These are phyloP conservation scores for Monilinia fructicola DNA, from an alignment of 2,329 filamentous ascomycete genomes.

Conservation along the genomic window DNA sequence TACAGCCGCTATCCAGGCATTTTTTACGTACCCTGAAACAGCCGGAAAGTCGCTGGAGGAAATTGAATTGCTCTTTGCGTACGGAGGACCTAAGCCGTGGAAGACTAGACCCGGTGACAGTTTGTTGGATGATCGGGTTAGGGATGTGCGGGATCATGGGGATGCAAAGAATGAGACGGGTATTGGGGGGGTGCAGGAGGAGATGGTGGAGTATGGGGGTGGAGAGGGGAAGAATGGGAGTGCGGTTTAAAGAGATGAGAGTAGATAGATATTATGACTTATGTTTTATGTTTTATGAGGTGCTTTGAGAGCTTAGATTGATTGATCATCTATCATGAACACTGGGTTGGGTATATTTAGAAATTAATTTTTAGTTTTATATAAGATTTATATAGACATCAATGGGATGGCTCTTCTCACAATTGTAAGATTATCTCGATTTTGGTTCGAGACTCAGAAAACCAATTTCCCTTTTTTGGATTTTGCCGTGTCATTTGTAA, in stretches of 20 bases:
- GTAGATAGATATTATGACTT: not conserved
- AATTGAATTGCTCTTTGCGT: slow-evolving; percentile 40
- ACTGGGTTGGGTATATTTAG: not conserved
- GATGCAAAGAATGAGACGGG: not conserved
- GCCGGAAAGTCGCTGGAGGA: slow-evolving; percentile 41
- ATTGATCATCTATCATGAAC: not conserved
- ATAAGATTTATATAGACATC: no score
- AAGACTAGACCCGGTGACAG: slow-evolving; percentile 28
- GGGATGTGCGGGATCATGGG: slow-evolving; percentile 25
- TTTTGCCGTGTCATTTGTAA: no score
- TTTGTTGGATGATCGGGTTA: slow-evolving; percentile 29
- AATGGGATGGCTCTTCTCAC: no score
- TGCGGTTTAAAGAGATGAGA: not conserved
- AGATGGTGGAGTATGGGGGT: not conserved
- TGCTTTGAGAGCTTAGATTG: not conserved
- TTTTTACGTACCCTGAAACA: slow-evolving; percentile 41
- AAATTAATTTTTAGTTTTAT: no score
- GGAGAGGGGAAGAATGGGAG: not conserved
- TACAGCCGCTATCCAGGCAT: slow-evolving; percentile 41
- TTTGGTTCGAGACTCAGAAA: no score
- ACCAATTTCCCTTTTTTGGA: no score
- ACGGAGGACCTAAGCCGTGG: slow-evolving; percentile 32
- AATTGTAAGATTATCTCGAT: no score
- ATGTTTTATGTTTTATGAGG: not conserved
- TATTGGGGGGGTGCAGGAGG: not conserved